Evolutionary conservation across 306 rosid genomes (phyloP).

Genomic region (Lathyrus tuberosus): DNA sequence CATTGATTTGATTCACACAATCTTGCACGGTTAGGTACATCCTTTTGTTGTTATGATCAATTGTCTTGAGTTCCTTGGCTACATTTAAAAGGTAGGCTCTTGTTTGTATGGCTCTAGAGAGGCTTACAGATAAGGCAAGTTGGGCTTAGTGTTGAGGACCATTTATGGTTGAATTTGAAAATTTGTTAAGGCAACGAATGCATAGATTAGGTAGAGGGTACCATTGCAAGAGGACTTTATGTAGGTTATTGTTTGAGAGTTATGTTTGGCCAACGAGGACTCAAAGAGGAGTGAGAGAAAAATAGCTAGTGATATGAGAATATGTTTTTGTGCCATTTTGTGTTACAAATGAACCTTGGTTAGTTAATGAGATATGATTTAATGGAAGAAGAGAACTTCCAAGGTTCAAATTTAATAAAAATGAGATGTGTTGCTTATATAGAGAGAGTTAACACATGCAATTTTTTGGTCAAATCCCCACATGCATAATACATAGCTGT

Average conservation of each 20-base stretch:
- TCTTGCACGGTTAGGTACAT: slow-evolving; percentile 49
- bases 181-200: slow-evolving; percentile 44
- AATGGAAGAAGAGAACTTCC: neutral
- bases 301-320: slow-evolving; percentile 31
- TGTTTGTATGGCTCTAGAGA: slow-evolving; percentile 48
- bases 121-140: slow-evolving; percentile 56
- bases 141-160: slow-evolving; percentile 53
- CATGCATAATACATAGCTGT: slow-evolving; percentile 16
- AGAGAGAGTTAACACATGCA: slow-evolving; percentile 36
- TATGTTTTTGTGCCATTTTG: slow-evolving; percentile 50
- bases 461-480: neutral
- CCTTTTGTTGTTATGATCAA: slow-evolving; percentile 21
- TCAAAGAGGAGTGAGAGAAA: slow-evolving; percentile 39
- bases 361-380: neutral
- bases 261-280: slow-evolving; percentile 24
- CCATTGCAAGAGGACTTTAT: slow-evolving; percentile 54
- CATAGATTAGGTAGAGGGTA: slow-evolving; percentile 54
- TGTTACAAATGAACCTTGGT: neutral
- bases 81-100: slow-evolving; percentile 47
- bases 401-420: slow-evolving; percentile 12
- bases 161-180: slow-evolving; percentile 35
- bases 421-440: slow-evolving; percentile 33
- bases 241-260: slow-evolving; percentile 34
- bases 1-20: slow-evolving; percentile 55
- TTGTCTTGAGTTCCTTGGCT: slow-evolving; percentile 40